Evolutionary conservation across 371 early-diverging fungal genomes (phyloP).

Genomic region (Nematocida sp.): DNA sequence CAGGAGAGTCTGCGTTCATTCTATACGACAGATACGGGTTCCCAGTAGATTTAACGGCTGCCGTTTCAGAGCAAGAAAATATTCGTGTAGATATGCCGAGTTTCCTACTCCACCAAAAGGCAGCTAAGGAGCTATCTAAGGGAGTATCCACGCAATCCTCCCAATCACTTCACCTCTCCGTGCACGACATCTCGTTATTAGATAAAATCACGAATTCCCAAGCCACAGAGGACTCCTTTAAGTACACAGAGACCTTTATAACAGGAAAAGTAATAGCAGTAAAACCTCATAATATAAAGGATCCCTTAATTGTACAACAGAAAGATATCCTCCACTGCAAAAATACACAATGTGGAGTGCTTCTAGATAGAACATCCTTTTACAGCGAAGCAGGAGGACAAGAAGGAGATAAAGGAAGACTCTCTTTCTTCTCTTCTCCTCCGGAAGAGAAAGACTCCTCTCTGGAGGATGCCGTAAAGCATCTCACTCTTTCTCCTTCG

Average conservation of each 20-base stretch:
- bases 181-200: slow-evolving; percentile 39
- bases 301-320: background rate
- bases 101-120: slow-evolving; percentile 75
- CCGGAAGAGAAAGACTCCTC: slow-evolving; percentile 69
- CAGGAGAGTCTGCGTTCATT: slow-evolving; percentile 86
- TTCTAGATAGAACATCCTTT: slow-evolving; percentile 91
- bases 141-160: background rate
- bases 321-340: slow-evolving; percentile 64
- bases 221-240: slow-evolving; percentile 65
- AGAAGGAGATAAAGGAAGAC: slow-evolving; percentile 85
- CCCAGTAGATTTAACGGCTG: slow-evolving; percentile 91
- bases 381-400: slow-evolving; percentile 98
- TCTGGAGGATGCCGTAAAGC: background rate
- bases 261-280: slow-evolving; percentile 22
- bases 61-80: slow-evolving; percentile 92
- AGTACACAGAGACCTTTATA: slow-evolving; percentile 34
- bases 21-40: slow-evolving; percentile 98
- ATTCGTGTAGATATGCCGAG: slow-evolving; percentile 77
- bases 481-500: slow-evolving; percentile 2
- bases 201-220: slow-evolving; percentile 67
- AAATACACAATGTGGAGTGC: slow-evolving; percentile 67
- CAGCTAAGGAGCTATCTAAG: slow-evolving; percentile 69
- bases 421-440: slow-evolving; percentile 74
- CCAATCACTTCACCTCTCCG: slow-evolving; percentile 10
- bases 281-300: background rate